These are phyloP conservation scores for Fraxinus albicans DNA, from an alignment of 305 asterid species.

Conservation along the genomic window DNA sequence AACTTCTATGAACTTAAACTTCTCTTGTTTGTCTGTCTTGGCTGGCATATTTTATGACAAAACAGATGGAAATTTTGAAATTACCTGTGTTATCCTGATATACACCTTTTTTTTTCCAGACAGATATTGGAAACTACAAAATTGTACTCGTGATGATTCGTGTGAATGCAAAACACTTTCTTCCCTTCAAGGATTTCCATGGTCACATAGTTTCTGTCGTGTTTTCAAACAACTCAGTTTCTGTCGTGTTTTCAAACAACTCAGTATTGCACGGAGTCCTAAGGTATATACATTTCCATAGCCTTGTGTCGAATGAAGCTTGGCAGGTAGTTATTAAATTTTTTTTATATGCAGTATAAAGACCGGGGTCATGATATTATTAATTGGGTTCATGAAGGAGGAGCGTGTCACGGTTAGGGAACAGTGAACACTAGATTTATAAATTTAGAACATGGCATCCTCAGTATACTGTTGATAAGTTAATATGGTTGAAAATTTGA, in stretches of 20 bases:
- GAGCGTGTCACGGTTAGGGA: not conserved
- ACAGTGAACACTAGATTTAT: not conserved
- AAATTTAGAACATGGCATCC: not conserved
- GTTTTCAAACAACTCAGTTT: conserved; percentile 14
- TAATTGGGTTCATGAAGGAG: not conserved
- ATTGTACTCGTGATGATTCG: conserved; percentile 58
- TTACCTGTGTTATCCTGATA: conserved; percentile 11
- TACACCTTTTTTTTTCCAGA: conserved; percentile 44
- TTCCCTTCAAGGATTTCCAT: conserved; percentile 59
- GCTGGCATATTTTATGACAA: not conserved
- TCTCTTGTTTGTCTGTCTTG: not conserved
- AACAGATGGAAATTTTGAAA: not conserved
- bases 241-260: conserved; percentile 70
- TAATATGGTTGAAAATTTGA: not conserved
- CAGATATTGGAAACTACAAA: conserved; percentile 50
- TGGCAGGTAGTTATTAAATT: not conserved
- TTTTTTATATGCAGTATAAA: not conserved
- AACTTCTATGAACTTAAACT: not conserved
- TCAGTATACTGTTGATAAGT: not conserved
- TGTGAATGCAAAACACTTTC: conserved; percentile 68
- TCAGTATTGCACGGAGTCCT: conserved; percentile 63
- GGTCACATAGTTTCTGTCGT: conserved; percentile 47
- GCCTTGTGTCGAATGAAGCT: not conserved
- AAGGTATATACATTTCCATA: conserved; percentile 42
- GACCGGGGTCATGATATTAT: not conserved